A percentile compares a stretch with the other conserved stretches of the same genome.
Evolutionary conservation across 2,329 filamentous ascomycete genomes (phyloP).

Genomic region (Diaporthe vaccinii): DNA sequence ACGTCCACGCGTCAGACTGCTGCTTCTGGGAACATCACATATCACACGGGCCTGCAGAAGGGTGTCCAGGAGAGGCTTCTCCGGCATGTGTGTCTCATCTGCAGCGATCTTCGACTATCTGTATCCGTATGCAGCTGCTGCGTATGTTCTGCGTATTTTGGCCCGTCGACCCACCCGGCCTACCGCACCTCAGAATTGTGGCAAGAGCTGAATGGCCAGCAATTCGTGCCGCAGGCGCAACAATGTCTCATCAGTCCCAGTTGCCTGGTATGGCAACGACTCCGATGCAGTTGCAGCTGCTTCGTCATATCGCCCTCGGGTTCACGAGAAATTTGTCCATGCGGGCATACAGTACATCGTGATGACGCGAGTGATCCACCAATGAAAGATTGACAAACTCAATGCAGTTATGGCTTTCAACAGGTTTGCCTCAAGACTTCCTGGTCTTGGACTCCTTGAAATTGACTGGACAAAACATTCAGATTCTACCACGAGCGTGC

Average conservation of each 20-base stretch:
- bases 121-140: slow-evolving; percentile 27
- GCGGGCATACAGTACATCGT: not conserved
- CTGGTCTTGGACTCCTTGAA: not conserved
- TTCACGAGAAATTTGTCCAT: not conserved
- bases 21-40: not conserved
- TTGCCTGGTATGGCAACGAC: slow-evolving; percentile 9
- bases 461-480: not conserved
- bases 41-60: slow-evolving; percentile 26
- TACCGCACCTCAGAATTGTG: slow-evolving; percentile 25
- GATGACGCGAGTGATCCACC: not conserved
- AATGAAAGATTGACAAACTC: not conserved
- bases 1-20: not conserved
- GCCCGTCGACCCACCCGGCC: not conserved
- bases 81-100: slow-evolving; percentile 12
- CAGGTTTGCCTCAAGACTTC: not conserved
- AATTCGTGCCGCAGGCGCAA: not conserved
- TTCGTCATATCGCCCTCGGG: not conserved
- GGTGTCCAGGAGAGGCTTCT: not conserved
- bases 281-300: slow-evolving; percentile 6
- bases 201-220: slow-evolving; percentile 31
- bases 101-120: slow-evolving; percentile 18
- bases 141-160: slow-evolving; percentile 15
- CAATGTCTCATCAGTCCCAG: slow-evolving; percentile 16
- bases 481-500: not conserved
- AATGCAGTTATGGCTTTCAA: not conserved